Evolutionary conservation across 768 basidiomycete species (phyloP), one percentile per base, ranked within the genome.

Genomic region (Kondoa malvinella): DNA sequence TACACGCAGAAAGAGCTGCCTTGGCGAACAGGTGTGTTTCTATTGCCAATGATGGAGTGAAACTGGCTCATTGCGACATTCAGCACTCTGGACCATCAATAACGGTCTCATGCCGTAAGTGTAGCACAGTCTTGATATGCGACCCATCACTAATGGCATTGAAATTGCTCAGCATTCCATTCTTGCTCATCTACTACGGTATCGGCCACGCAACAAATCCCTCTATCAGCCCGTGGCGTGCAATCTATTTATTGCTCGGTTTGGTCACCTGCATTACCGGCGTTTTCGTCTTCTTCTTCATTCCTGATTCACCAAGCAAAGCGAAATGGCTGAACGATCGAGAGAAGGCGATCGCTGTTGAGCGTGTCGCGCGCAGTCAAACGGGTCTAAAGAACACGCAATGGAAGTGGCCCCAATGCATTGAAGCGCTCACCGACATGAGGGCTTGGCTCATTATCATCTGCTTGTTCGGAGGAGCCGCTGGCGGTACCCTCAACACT

Each of bases 231-330:
- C 29, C 61, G 12, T 63, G 61, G 61, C 15, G 33, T 27, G 15
- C 16, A 16, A 30, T 63, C 15, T 63, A 31, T 29, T 63, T 17
- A 17, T 34, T 63, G 4, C 31, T 27, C n/a, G 61, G 61, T 4
- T 27, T 33, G 16, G 29, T 63, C 3, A 63, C 61, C 14, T 31
- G 27, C 61, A 17, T 63, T 63, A 27, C 61, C 4, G 68, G 65
- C 1, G 21, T 57, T 17, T 16, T 58, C 2, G 34, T 66, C 25
- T 57, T 57, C 27, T 57, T 67, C 66, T 59, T 67, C 32, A 64
- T 69, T 1, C 68, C 68, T 34, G 68, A 69, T 57, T 63, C 68
- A 61, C 65, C 60, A 16, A 56, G 50, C 60, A 64, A 34, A 25
- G 65, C 65, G 1, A 66, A 33, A 60, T 69, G 56, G 27, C 60